These are phyloP conservation scores for Paramecium pentaurelia DNA, from an alignment of 73 alveolate species.

Conservation along the genomic window DNA sequence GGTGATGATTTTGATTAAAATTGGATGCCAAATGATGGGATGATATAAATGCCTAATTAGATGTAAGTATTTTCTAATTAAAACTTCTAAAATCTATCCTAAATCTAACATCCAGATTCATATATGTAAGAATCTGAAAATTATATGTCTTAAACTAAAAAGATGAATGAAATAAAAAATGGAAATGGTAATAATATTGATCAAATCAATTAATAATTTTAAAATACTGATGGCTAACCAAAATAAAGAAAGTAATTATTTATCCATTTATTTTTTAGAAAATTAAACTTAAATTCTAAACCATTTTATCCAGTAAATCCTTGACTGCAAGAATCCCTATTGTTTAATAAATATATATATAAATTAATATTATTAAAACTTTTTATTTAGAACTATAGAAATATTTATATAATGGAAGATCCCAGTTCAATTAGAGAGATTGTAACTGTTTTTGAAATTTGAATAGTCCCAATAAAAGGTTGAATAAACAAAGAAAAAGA, in stretches of 20 bases:
- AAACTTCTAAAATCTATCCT: neutral
- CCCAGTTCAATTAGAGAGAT: neutral
- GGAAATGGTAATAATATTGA: neutral
- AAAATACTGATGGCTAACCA: neutral
- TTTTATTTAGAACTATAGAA: neutral
- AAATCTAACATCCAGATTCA: neutral
- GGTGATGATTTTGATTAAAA: neutral
- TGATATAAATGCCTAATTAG: neutral
- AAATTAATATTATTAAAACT: neutral
- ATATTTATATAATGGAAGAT: neutral
- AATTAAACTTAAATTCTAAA: neutral
- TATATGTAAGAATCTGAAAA: neutral
- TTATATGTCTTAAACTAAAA: neutral
- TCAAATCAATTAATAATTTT: neutral
- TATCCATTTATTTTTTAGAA: neutral
- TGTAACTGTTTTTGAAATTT: neutral
- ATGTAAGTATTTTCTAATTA: neutral
- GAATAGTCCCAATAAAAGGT: neutral
- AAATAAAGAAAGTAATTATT: neutral
- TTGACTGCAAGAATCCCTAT: neutral
- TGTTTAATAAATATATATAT: neutral
- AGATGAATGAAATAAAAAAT: neutral
- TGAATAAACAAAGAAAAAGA: neutral
- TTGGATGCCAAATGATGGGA: neutral
- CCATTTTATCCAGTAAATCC: constrained; percentile 9